Conservation (phyloP, 495 filamentous ascomycete species). For the Penicillium cinerascens region DNA sequence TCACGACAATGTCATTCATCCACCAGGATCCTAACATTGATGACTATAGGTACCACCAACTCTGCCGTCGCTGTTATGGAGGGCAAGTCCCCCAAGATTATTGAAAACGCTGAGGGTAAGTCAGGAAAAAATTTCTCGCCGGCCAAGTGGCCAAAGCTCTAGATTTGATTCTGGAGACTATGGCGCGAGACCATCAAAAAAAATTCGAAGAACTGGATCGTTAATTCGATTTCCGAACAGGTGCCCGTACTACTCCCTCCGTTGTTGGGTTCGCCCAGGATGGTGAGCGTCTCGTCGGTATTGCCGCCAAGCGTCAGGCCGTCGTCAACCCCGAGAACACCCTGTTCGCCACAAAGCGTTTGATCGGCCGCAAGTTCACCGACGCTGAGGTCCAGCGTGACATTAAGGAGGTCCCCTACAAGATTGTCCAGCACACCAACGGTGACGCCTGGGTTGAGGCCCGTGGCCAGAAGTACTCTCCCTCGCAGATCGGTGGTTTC, state of each 20-base stretch:
- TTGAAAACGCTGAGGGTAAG: constrained; percentile 94
- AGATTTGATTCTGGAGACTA: neutral
- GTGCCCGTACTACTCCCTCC: constrained; percentile 93
- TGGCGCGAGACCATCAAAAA: neutral
- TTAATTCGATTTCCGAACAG: constrained; percentile 41
- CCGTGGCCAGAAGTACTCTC: constrained; percentile 95
- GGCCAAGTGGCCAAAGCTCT: constrained; percentile 11
- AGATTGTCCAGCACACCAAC: constrained; percentile 97
- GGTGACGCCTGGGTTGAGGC: constrained; percentile 98
- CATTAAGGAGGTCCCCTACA: constrained; percentile 97
- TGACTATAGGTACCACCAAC: constrained; percentile 80
- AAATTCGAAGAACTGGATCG: neutral
- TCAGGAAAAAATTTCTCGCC: constrained; percentile 21
- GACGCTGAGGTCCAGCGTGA: constrained; percentile 96
- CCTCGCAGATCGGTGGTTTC: constrained; percentile 97
- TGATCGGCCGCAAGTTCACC: constrained; percentile 98
- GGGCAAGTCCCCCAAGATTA: constrained; percentile 90
- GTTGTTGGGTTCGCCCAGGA: constrained; percentile 96
- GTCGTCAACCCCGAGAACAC: constrained; percentile 99
- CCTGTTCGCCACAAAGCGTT: constrained; percentile 97
- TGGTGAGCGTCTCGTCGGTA: constrained; percentile 95
- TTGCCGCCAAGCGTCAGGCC: constrained; percentile 97
- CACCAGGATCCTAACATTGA: constrained; percentile 21
- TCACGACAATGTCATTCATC: neutral
- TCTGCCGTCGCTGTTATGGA: constrained; percentile 98